These are phyloP conservation scores for Globisporangium solare DNA, from an alignment of 352 stramenopile genomes.

Conservation along the genomic window DNA sequence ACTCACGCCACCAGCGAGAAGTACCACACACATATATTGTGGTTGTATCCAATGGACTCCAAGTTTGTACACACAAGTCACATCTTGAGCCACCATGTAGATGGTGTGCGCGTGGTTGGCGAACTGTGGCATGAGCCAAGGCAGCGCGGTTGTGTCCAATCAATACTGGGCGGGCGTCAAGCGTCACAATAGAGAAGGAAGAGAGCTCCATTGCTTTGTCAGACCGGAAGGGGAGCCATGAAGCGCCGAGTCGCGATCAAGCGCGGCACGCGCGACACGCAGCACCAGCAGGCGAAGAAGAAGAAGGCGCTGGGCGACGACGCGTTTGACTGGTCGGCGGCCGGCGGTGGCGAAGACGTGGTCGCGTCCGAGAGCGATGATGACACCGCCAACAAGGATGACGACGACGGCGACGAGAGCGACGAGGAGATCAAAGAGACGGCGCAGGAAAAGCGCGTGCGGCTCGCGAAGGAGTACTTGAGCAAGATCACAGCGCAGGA, in stretches of 20 bases:
- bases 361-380: constrained; percentile 75
- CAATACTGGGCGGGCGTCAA: constrained; percentile 9
- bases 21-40: neutral
- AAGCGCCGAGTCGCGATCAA: constrained; percentile 35
- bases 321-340: constrained; percentile 76
- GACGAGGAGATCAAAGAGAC: constrained; percentile 73
- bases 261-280: constrained; percentile 30
- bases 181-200: constrained; percentile 5
- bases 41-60: neutral
- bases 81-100: neutral
- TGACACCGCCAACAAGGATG: constrained; percentile 28
- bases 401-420: constrained; percentile 43
- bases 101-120: constrained; percentile 1
- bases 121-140: constrained; percentile 1
- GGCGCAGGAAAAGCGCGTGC: constrained; percentile 84
- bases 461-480: constrained; percentile 87
- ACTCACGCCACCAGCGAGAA: neutral
- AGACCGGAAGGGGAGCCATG: constrained; percentile 9
- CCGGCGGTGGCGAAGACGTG: constrained; percentile 39
- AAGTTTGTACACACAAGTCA: too few species aligned
- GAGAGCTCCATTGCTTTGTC: neutral
- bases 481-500: constrained; percentile 79
- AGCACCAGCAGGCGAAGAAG: constrained; percentile 45
- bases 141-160: constrained; percentile 10
- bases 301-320: constrained; percentile 57